Conservation (phyloP, 129 eudicot species). For the Flaveria robusta region DNA sequence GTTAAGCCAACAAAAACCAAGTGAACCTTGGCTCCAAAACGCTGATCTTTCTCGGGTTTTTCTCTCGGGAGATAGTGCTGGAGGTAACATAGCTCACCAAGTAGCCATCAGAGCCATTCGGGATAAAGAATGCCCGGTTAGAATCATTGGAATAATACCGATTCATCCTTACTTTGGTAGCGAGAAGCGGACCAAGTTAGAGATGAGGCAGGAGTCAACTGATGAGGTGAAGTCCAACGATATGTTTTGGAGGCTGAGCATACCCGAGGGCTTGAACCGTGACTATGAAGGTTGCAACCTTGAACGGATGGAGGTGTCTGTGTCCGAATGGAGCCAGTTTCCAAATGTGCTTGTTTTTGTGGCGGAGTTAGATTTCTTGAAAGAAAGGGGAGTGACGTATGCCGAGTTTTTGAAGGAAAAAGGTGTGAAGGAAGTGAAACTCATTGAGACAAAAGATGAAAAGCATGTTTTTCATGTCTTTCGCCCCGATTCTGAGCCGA, state of each 20-base stretch:
- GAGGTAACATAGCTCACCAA: constrained; percentile 90
- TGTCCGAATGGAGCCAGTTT: constrained; percentile 59
- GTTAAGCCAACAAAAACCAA: constrained; percentile 33
- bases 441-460: constrained; percentile 61
- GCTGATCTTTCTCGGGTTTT: constrained; percentile 68
- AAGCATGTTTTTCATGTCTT: constrained; percentile 67
- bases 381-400: constrained; percentile 74
- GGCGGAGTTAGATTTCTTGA: constrained; percentile 73
- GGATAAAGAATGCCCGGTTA: constrained; percentile 26
- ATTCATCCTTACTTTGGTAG: constrained; percentile 94
- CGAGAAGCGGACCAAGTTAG: constrained; percentile 54
- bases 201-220: constrained; percentile 38
- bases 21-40: constrained; percentile 55
- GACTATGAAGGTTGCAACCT: constrained; percentile 72
- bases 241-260: constrained; percentile 76
- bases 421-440: constrained; percentile 56
- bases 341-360: constrained; percentile 68
- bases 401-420: constrained; percentile 61
- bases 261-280: constrained; percentile 66
- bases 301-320: constrained; percentile 33
- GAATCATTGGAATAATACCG: constrained; percentile 50
- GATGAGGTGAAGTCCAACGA: constrained; percentile 60
- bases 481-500: constrained; percentile 59
- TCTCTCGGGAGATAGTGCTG: constrained; percentile 84
- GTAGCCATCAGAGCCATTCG: constrained; percentile 46